Evolutionary conservation across 371 early-diverging fungal species (phyloP).

Genomic region (Mycotypha africana): DNA sequence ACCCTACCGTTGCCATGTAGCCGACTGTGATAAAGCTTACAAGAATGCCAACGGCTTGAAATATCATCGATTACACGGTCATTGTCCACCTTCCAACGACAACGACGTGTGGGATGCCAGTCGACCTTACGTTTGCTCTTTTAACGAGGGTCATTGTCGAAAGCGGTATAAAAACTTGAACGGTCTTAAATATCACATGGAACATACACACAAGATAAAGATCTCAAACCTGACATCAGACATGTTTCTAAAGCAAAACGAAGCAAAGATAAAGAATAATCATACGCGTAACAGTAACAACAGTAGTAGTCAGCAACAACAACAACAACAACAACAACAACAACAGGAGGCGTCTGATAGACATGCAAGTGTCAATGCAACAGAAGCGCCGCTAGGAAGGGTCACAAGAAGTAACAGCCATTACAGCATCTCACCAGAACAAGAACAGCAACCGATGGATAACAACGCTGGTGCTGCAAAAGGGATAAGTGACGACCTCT

Average conservation of each 20-base stretch:
- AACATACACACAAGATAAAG: conserved; percentile 42
- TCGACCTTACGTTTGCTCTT: conserved; percentile 78
- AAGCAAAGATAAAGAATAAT: too few relatives aligned
- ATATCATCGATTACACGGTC: conserved; percentile 79
- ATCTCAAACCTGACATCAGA: conserved; percentile 5
- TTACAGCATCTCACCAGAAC: too few relatives aligned
- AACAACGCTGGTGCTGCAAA: too few relatives aligned
- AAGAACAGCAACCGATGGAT: too few relatives aligned
- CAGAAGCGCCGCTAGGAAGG: too few relatives aligned
- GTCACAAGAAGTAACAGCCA: too few relatives aligned
- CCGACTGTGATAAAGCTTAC: conserved; percentile 84
- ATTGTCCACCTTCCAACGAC: conserved; percentile 43
- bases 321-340: too few relatives aligned
- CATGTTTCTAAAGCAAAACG: not conserved
- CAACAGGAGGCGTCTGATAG: too few relatives aligned
- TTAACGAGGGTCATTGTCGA: conserved; percentile 72
- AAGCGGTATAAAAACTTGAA: conserved; percentile 95
- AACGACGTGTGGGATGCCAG: conserved; percentile 49
- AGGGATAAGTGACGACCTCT: too few relatives aligned
- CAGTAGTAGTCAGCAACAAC: too few relatives aligned
- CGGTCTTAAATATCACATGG: conserved; percentile 92
- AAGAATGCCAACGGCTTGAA: conserved; percentile 96
- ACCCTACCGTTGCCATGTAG: conserved; percentile 71
- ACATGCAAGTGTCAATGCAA: too few relatives aligned
- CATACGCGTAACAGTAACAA: too few relatives aligned